Base-by-base conservation (phyloP, 768 basidiomycete species). In the Macrolepiota dolichaula region DNA sequence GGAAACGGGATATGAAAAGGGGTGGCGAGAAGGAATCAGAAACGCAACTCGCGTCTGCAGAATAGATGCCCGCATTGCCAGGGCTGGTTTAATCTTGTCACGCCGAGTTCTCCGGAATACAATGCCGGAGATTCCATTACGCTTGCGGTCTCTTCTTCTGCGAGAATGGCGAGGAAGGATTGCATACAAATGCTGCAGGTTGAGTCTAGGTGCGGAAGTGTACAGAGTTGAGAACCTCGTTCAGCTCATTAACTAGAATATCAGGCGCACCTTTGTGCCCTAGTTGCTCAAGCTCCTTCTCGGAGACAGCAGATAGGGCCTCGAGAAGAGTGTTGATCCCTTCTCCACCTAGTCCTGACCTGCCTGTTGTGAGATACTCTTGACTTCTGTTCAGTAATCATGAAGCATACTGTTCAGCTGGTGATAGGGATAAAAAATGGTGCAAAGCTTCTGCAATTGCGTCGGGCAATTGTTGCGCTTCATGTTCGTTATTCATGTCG, bases 81-180 rank as follows among this genome's bases (percentile, higher is more conserved):
- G 66, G 79, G 59, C 66, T 80, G 69, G 59, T 75, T 70, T 7
- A 94, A 73, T 64, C 77, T 81, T 22, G 89, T 90, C 22, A 92
- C 84, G 2, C 92, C 92, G 0, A 89, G 71, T 38, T 85, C 80
- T 63, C 91, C 87, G n/a, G 77, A 64, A 15, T 89, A 81, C 62
- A 88, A 81, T 9, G 90, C 88, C 3, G 91, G 89, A 1, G 90
- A 89, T 67, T 92, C 90, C 86, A 92, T 88, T 6, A 79, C 91
- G 24, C 75, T 67, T 0, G 89, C 88, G 54, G 80, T 80, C 71
- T 94, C 91, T 68, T 91, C 89, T 64, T 92, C 88, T 0, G 89
- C 82, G 24, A 93, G 70, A 17, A 88, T 75, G 11, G 88, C 83
- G n/a, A 81, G 77, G 66, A 87, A 86, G 0, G 88, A 76, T 36